These are phyloP conservation scores for Allantophomopsis lycopodina DNA, from an alignment of 2,329 filamentous ascomycete genomes.

Conservation along the genomic window DNA sequence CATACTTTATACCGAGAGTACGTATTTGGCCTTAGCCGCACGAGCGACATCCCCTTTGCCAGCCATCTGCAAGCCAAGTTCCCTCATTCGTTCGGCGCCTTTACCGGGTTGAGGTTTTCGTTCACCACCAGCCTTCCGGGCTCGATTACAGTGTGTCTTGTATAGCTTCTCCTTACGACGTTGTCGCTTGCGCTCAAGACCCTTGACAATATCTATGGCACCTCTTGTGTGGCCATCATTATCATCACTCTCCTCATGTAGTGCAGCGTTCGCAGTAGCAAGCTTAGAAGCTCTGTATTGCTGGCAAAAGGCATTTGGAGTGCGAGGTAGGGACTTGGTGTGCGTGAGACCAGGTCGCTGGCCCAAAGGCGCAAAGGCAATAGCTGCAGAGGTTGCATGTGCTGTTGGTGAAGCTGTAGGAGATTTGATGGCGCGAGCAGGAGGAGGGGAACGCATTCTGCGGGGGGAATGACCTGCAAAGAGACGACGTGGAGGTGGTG, in stretches of 20 bases:
- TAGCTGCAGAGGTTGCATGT: constrained; percentile 23
- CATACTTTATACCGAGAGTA: constrained; percentile 49
- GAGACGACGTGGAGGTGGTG: constrained; percentile 22
- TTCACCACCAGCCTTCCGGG: constrained; percentile 47
- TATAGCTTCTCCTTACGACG: constrained; percentile 86
- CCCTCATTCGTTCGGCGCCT: constrained; percentile 85
- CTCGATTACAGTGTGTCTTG: constrained; percentile 78
- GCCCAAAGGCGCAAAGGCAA: constrained; percentile 30
- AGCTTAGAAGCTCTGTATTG: constrained; percentile 25
- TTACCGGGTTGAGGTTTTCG: constrained; percentile 66
- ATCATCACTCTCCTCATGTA: constrained; percentile 14
- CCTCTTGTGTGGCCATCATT: constrained; percentile 60
- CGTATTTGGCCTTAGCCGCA: constrained; percentile 40
- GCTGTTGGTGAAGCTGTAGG: constrained; percentile 28
- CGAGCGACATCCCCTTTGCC: constrained; percentile 55
- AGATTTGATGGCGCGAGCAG: constrained; percentile 35
- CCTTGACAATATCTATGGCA: constrained; percentile 96
- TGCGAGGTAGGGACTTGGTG: constrained; percentile 78
- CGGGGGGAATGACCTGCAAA: constrained; percentile 22
- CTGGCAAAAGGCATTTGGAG: constrained; percentile 54
- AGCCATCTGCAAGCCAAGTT: constrained; percentile 79
- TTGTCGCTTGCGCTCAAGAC: constrained; percentile 86
- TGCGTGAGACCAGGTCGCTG: constrained; percentile 55
- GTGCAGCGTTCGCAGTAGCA: constrained; percentile 24
- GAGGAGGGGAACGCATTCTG: constrained; percentile 57